Conservation (phyloP, 2,329 filamentous ascomycete genomes). For the Lecanicillium sp. region DNA sequence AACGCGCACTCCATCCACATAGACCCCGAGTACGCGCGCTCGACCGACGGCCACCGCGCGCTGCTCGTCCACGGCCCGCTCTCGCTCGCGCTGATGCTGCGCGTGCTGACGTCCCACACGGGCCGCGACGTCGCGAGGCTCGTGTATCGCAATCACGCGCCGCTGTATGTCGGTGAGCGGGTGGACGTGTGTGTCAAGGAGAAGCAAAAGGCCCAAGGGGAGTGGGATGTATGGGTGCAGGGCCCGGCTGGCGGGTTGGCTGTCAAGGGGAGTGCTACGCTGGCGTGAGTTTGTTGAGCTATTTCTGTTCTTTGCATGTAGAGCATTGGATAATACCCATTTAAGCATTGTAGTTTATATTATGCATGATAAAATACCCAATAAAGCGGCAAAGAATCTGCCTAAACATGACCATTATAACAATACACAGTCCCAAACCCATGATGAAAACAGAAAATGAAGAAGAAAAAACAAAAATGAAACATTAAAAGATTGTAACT, state of each 20-base stretch:
- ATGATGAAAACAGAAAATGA: background rate
- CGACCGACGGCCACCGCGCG: constrained; percentile 65
- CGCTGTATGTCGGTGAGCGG: constrained; percentile 67
- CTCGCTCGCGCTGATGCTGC: constrained; percentile 67
- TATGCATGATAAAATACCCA: too few species aligned
- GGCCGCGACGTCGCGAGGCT: constrained; percentile 43
- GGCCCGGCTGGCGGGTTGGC: constrained; percentile 52
- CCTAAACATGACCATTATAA: too few species aligned
- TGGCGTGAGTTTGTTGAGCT: constrained; percentile 7
- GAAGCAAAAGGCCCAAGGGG: constrained; percentile 24
- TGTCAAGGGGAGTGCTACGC: constrained; percentile 46
- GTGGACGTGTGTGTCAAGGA: constrained; percentile 61
- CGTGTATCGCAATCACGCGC: constrained; percentile 74
- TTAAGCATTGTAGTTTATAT: too few species aligned
- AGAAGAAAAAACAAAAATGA: constrained; percentile 9
- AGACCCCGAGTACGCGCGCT: constrained; percentile 60
- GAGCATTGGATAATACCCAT: too few species aligned
- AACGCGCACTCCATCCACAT: constrained; percentile 92
- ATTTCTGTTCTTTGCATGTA: background rate
- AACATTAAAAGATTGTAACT: constrained; percentile 5
- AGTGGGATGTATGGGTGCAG: constrained; percentile 60
- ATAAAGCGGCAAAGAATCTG: too few species aligned
- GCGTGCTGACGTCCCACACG: constrained; percentile 38
- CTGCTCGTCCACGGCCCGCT: constrained; percentile 85
- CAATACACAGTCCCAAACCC: too few species aligned